phyloP scores from a whole-genome alignment of 371 early-diverging fungal genomes.

The Mucor piriformis region DNA sequence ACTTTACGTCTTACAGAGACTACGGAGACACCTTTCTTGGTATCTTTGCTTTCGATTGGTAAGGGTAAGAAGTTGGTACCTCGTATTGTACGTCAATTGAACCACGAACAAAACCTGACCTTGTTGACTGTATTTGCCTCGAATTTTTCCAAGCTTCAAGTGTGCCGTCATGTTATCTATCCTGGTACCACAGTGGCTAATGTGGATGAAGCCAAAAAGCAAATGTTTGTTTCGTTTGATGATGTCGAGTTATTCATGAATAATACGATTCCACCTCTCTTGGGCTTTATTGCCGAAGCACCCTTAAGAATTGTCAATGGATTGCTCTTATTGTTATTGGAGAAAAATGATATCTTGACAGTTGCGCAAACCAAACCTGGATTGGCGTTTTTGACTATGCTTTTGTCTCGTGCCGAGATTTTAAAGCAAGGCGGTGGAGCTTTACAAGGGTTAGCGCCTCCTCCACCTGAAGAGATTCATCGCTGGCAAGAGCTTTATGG shows the following conservation, averaged over 20 bases:
- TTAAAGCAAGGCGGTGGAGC: slow-evolving; percentile 78
- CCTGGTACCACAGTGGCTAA: slow-evolving; percentile 51
- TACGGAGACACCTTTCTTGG: slow-evolving; percentile 35
- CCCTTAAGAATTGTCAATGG: slow-evolving; percentile 81
- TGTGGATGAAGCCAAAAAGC: slow-evolving; percentile 52
- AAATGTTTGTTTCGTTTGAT: slow-evolving; percentile 45
- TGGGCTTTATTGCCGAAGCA: slow-evolving; percentile 79
- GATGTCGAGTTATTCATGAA: slow-evolving; percentile 87
- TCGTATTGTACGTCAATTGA: slow-evolving; percentile 79
- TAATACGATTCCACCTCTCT: slow-evolving; percentile 79
- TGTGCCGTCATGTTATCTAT: slow-evolving; percentile 71
- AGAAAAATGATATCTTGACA: slow-evolving; percentile 83
- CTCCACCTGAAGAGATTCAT: slow-evolving; percentile 63
- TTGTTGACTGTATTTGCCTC: slow-evolving; percentile 78
- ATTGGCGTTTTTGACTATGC: slow-evolving; percentile 85
- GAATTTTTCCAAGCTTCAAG: slow-evolving; percentile 84
- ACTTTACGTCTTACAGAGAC: slow-evolving; percentile 40
- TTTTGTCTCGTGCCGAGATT: slow-evolving; percentile 89
- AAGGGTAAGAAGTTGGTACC: slow-evolving; percentile 90
- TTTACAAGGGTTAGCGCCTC: slow-evolving; percentile 57
- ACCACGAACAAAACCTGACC: slow-evolving; percentile 76
- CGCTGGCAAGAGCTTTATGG: slow-evolving; percentile 80
- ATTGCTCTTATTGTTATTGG: slow-evolving; percentile 78
- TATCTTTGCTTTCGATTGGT: slow-evolving; percentile 68
- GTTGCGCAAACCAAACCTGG: slow-evolving; percentile 87